Conservation (phyloP, 352 stramenopile genomes). For the Globisporangium spinosum region DNA sequence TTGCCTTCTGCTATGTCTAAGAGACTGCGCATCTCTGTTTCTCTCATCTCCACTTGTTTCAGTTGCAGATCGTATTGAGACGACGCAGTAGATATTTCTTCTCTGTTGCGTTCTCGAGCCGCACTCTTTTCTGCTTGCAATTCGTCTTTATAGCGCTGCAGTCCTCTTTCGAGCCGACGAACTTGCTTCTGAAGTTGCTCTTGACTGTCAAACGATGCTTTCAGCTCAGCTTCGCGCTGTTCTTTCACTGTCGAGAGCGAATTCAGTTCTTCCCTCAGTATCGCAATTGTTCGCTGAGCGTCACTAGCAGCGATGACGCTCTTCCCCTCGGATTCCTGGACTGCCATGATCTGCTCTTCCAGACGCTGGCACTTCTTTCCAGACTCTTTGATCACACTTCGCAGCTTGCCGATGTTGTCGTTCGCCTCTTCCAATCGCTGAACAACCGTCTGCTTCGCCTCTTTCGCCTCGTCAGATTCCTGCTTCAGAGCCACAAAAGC, state of each 20-base stretch:
- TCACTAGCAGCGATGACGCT: conserved; percentile 10
- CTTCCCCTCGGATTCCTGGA: conserved; percentile 19
- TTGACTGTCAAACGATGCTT: conserved; percentile 25
- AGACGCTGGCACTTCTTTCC: conserved; percentile 30
- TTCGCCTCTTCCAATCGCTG: conserved; percentile 71
- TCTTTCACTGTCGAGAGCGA: conserved; percentile 21
- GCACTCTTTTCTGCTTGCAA: conserved; percentile 24
- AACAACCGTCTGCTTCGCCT: conserved; percentile 39
- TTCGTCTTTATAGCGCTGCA: conserved; percentile 25
- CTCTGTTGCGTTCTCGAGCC: conserved; percentile 19
- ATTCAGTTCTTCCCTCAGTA: conserved; percentile 23
- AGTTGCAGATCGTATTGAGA: conserved; percentile 31
- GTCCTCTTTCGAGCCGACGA: conserved; percentile 26
- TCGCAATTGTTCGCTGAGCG: conserved; percentile 2
- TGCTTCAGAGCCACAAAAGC: conserved; percentile 51
- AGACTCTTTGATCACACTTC: conserved; percentile 43
- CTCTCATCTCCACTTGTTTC: conserved; percentile 24
- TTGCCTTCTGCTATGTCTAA: conserved; percentile 7
- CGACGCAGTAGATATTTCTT: conserved; percentile 24
- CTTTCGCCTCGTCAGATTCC: conserved; percentile 45
- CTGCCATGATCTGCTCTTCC: conserved; percentile 28
- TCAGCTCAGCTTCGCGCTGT: conserved; percentile 30
- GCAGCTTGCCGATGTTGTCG: conserved; percentile 56
- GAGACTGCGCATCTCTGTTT: conserved; percentile 18
- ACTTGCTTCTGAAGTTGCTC: conserved; percentile 33